These are phyloP conservation scores for Alternaria burnsii DNA, from an alignment of 2,329 filamentous ascomycete species.

Conservation along the genomic window DNA sequence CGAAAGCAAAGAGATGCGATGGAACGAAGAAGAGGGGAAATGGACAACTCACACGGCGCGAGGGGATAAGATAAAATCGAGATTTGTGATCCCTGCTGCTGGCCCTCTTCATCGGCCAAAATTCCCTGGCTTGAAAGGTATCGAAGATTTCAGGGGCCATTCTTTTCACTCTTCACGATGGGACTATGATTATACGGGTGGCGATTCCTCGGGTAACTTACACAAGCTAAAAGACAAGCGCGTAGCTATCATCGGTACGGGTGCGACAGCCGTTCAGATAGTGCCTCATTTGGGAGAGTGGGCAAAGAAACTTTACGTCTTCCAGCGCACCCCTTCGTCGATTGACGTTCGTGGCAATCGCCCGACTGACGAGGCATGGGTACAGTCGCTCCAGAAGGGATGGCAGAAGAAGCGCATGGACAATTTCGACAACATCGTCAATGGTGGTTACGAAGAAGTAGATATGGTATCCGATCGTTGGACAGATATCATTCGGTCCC, in stretches of 20 bases:
- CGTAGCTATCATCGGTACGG: slow-evolving; percentile 49
- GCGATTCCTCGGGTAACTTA: slow-evolving; percentile 33
- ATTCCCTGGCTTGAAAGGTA: slow-evolving; percentile 37
- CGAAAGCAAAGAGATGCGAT: slow-evolving; percentile 53
- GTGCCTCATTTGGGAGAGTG: slow-evolving; percentile 55
- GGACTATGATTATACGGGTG: slow-evolving; percentile 40
- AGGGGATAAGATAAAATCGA: slow-evolving; percentile 42
- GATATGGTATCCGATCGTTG: slow-evolving; percentile 62
- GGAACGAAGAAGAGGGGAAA: slow-evolving; percentile 56
- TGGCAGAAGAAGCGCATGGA: slow-evolving; percentile 60
- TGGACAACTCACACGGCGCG: slow-evolving; percentile 38
- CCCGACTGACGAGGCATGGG: slow-evolving; percentile 27
- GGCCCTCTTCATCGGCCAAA: slow-evolving; percentile 56
- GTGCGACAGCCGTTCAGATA: slow-evolving; percentile 45
- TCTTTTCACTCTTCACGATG: slow-evolving; percentile 45
- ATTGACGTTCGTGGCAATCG: slow-evolving; percentile 50
- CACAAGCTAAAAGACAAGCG: slow-evolving; percentile 47
- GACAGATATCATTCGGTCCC: slow-evolving; percentile 47
- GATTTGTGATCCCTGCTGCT: slow-evolving; percentile 53
- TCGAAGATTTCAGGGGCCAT: slow-evolving; percentile 32
- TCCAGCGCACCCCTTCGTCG: slow-evolving; percentile 63
- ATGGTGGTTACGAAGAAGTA: slow-evolving; percentile 35
- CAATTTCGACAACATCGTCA: slow-evolving; percentile 56
- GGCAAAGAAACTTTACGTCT: slow-evolving; percentile 62
- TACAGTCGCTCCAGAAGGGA: slow-evolving; percentile 14